Evolutionary conservation across 345 rosid species (phyloP), one percentile per base, ranked within the genome.

Genomic region (Odontarrhena argentea): DNA sequence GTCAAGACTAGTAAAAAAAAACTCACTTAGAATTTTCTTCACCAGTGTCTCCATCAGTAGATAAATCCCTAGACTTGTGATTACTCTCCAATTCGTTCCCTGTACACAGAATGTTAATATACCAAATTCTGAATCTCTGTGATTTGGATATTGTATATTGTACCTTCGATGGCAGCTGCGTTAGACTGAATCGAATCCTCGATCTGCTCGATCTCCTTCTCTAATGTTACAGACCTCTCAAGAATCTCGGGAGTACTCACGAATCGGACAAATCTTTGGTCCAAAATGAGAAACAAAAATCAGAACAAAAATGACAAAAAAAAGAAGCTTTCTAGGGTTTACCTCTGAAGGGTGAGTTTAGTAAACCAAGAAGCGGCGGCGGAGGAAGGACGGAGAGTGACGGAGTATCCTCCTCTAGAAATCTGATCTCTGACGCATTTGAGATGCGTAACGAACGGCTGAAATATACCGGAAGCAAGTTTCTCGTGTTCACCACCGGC

Each of bases 241-340:
- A 95, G 94, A 82, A 87, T 81, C 85, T 95, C 99, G 14, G 98
- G 99, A 11, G 96, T 80, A 68, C 85, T 86, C 58, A 91, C 94
- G 80, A 95, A 95, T 64, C 88, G 79, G 77, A 95, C 98, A 78
- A 95, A 89, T 76, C 97, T 94, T 79, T 52, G 24, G 7, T 34
- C 37, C 57, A 52, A 36, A 57, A 51, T 8, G 18, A 0, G 45
- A 38, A 55, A 42, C 0, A 51, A 55, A 58, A 37, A 26, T 54
- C 10, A 15, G 8, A 43, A 9, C 7, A 3, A 12, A 22, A 50
- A 12, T 37, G 15, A 60, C 9, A 30, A 24, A 56, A 49, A 18
- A 18, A 18, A 18, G 22, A 18, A 37, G n/a, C 8, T 58, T 25
- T 1, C 1, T 3, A 32, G 5, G 15, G 1, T 41, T 70, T 73